phyloP scores from a whole-genome alignment of 371 early-diverging fungal species.

The Apophysomyces variabilis region DNA sequence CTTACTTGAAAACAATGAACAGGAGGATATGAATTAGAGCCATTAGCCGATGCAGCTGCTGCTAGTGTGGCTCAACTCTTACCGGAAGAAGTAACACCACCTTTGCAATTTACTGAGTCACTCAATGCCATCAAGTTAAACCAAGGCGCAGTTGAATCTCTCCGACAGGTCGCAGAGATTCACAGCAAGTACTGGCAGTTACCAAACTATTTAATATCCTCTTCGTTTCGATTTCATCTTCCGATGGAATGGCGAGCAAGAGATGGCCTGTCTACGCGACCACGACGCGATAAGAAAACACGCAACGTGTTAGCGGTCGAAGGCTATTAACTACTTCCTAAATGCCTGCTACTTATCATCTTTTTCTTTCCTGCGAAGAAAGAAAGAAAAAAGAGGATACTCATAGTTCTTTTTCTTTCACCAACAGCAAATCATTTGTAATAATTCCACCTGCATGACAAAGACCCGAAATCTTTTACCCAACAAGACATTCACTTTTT shows the following conservation, averaged over 20 bases:
- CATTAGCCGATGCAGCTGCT: constrained; percentile 46
- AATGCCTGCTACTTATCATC: too few relatives aligned
- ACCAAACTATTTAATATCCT: constrained; percentile 40
- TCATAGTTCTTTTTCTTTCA: too few relatives aligned
- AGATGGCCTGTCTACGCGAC: constrained; percentile 56
- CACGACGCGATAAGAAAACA: constrained; percentile 46
- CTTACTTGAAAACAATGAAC: too few relatives aligned
- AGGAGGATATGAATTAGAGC: constrained; percentile 58
- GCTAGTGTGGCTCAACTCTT: constrained; percentile 56
- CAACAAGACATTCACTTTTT: too few relatives aligned
- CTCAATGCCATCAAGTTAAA: constrained; percentile 60
- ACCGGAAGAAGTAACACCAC: constrained; percentile 22
- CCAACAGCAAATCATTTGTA: too few relatives aligned
- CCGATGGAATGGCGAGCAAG: constrained; percentile 63
- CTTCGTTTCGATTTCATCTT: constrained; percentile 53
- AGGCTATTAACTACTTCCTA: constrained; percentile 26
- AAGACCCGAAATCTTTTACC: too few relatives aligned
- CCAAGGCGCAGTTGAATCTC: constrained; percentile 52
- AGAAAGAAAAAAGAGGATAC: too few relatives aligned
- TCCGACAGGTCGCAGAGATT: constrained; percentile 43
- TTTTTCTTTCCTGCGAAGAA: too few relatives aligned
- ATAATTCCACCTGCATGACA: too few relatives aligned
- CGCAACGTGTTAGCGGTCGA: constrained; percentile 32
- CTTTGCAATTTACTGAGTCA: constrained; percentile 15
- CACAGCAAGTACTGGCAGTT: constrained; percentile 60